A percentile compares a stretch with the other conserved stretches of the same genome.
These are phyloP conservation scores for Stropharia rugosoannulata DNA, from an alignment of 768 basidiomycete species.

Conservation along the genomic window DNA sequence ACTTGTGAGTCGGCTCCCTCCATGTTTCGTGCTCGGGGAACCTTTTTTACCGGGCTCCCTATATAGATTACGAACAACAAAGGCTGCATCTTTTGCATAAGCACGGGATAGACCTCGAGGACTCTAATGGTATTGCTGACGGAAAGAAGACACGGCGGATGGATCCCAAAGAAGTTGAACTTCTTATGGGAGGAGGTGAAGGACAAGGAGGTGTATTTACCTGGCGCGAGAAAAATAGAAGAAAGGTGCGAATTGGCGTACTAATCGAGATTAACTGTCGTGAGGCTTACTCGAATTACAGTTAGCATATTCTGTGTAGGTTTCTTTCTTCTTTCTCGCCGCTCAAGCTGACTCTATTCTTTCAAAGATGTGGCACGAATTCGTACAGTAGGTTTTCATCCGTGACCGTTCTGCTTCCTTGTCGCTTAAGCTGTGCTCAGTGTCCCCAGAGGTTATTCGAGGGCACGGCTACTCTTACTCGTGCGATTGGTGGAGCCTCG, in stretches of 20 bases:
- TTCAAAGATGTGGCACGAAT: conserved; percentile 75
- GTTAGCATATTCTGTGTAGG: conserved; percentile 90
- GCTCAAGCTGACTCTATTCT: conserved; percentile 18
- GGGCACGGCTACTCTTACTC: conserved; percentile 92
- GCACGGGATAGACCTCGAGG: conserved; percentile 94
- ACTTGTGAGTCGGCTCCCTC: conserved; percentile 53
- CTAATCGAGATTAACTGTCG: conserved; percentile 12
- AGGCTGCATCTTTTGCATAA: conserved; percentile 84
- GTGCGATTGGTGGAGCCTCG: conserved; percentile 99
- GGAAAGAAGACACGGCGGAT: conserved; percentile 76
- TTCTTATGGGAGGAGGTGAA: conserved; percentile 80
- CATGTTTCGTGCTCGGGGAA: conserved; percentile 12
- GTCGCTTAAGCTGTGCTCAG: conserved; percentile 37
- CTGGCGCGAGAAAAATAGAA: conserved; percentile 91
- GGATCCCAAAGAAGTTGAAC: conserved; percentile 80
- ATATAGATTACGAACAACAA: conserved; percentile 90
- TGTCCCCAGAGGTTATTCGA: conserved; percentile 90
- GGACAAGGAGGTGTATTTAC: conserved; percentile 87
- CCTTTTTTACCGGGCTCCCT: conserved; percentile 12
- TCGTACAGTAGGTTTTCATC: conserved; percentile 68
- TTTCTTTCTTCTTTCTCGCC: conserved; percentile 17
- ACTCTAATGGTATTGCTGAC: conserved; percentile 61
- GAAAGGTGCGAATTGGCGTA: conserved; percentile 59
- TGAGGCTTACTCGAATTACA: conserved; percentile 30
- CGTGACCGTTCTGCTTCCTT: conserved; percentile 18